Evolutionary conservation across 2,329 filamentous ascomycete genomes (phyloP).

Genomic region (Spiromastix sp.): DNA sequence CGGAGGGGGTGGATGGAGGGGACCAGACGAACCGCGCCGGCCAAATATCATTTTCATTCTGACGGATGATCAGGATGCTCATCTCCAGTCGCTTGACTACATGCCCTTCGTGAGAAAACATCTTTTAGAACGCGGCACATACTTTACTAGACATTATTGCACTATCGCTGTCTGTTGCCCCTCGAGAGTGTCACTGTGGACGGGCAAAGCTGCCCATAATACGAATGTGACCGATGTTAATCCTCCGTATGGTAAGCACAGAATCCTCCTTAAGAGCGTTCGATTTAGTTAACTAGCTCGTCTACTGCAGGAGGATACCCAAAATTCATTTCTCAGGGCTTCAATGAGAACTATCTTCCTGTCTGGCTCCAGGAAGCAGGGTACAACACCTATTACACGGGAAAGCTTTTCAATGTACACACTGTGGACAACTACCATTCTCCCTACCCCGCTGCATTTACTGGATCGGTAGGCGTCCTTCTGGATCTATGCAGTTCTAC

Average conservation of each 20-base stretch:
- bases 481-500: too few relatives aligned
- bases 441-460: too few relatives aligned
- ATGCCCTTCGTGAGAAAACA: slow-evolving; percentile 48
- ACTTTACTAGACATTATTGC: slow-evolving; percentile 51
- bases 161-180: slow-evolving; percentile 58
- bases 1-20: too few relatives aligned
- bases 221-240: slow-evolving; percentile 51
- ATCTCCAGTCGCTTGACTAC: slow-evolving; percentile 48
- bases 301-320: too few relatives aligned
- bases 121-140: slow-evolving; percentile 46
- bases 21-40: too few relatives aligned
- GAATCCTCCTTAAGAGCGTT: too few relatives aligned
- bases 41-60: slow-evolving; percentile 58
- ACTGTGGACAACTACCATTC: slow-evolving; percentile 50
- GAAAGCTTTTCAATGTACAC: slow-evolving; percentile 59
- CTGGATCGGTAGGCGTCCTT: too few relatives aligned
- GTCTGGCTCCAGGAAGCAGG: slow-evolving; percentile 58
- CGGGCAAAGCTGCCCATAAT: slow-evolving; percentile 56
- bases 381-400: slow-evolving; percentile 62
- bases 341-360: slow-evolving; percentile 58
- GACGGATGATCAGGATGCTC: slow-evolving; percentile 57
- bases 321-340: slow-evolving; percentile 55
- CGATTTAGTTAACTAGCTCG: too few relatives aligned
- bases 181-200: slow-evolving; percentile 52
- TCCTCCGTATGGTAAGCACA: slow-evolving; percentile 23